Base-by-base conservation (phyloP, 495 filamentous ascomycete species). In the Neurospora intermedia region DNA sequence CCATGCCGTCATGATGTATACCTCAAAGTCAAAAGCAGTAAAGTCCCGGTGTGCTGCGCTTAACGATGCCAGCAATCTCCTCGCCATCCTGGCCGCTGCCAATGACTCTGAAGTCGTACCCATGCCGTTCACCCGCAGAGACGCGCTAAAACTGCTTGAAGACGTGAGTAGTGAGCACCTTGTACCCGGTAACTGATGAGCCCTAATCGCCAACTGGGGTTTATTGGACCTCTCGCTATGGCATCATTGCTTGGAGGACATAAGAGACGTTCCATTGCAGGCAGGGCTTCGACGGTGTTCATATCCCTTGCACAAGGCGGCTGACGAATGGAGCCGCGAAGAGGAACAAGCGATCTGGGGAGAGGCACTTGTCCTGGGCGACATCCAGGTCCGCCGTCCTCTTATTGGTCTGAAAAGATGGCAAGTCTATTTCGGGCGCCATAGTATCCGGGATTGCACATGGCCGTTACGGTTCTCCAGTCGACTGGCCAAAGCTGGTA, bases 31-130 rank as follows among this genome's bases (percentile, higher is more conserved):
- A 48, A 31, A 46, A 71, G 27, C 70, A 31, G 20, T 45, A 71
- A 71, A 48, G 18, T 71, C 20, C 70, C 39, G 31, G 35, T 35
- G 41, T 48, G 70, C 73, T 74, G 73, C 73, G 73, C 73, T 74
- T 74, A 74, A 74, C 72, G 70, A 74, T 74, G 59, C 70, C 23
- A 35, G 54, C 54, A 66, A 66, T 66, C 54, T 66, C 54, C 27
- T 66, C 23, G 54, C 7, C 54, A 66, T 35, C 54, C 54, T 66
- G 54, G 54, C 54, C 31, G 54, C 27, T 6, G 54, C 54, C 54
- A 66, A 66, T 66, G 3, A 18, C 54, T 66, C 35, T 66, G 54
- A 66, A 66, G 27, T 66, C 54, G 54, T 18, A 66, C 54, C 54
- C 54, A 66, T 66, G 54, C 27, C 54, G 27, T 27, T 15, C 35